phyloP scores from a whole-genome alignment of 345 rosid genomes.

The Lepidium didymum region DNA sequence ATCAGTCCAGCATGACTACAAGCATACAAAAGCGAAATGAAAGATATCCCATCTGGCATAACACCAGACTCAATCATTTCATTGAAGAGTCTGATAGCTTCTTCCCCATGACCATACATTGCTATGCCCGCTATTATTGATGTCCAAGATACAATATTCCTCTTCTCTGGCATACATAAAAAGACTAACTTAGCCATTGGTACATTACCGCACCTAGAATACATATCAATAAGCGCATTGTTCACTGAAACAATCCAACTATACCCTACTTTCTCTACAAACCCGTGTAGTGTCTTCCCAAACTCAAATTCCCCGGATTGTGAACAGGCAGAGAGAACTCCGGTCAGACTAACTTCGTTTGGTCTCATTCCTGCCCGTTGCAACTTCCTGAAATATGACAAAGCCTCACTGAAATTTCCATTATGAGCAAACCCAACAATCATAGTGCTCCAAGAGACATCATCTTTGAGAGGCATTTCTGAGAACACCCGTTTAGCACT shows the following conservation, averaged over 20 bases:
- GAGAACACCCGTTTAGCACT: constrained; percentile 32
- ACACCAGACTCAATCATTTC: constrained; percentile 31
- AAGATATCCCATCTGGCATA: constrained; percentile 46
- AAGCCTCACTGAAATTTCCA: constrained; percentile 39
- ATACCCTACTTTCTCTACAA: constrained; percentile 45
- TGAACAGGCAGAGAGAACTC: constrained; percentile 47
- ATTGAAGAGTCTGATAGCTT: constrained; percentile 40
- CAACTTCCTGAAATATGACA: constrained; percentile 43
- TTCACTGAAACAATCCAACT: constrained; percentile 29
- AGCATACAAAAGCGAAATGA: constrained; percentile 48
- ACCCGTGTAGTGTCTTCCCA: constrained; percentile 41
- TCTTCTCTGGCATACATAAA: constrained; percentile 31
- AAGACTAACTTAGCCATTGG: constrained; percentile 42
- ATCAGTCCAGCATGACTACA: constrained; percentile 69
- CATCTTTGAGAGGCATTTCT: constrained; percentile 45
- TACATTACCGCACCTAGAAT: constrained; percentile 56
- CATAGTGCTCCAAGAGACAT: constrained; percentile 61
- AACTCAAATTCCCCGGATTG: constrained; percentile 37
- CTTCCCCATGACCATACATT: constrained; percentile 48
- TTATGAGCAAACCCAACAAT: constrained; percentile 45
- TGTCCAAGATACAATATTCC: constrained; percentile 48
- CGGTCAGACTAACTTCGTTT: constrained; percentile 48
- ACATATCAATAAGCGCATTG: constrained; percentile 60
- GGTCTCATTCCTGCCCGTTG: constrained; percentile 32
- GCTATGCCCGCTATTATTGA: constrained; percentile 51